Conservation (phyloP, 2,329 filamentous ascomycete genomes). For the Bimuria novae-zelandiae region DNA sequence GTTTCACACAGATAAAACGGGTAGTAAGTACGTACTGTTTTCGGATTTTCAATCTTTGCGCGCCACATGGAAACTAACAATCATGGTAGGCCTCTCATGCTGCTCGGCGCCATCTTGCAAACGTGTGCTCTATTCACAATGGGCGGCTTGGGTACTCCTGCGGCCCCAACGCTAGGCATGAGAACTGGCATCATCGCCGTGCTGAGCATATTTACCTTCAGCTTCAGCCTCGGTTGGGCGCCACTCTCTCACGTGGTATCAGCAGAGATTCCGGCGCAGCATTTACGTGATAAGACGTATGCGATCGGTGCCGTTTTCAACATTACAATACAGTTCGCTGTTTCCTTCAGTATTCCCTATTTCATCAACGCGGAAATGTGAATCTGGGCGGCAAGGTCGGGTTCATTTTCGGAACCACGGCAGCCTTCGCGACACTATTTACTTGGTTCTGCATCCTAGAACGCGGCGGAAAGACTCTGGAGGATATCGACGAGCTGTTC, state of each 20-base stretch:
- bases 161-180: background rate
- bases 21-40: conserved; percentile 11
- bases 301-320: conserved; percentile 11
- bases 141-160: conserved; percentile 5
- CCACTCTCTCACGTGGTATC: conserved; percentile 10
- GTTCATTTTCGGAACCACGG: conserved; percentile 46
- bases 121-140: conserved; percentile 9
- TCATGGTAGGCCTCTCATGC: conserved; percentile 5
- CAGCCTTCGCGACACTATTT: conserved; percentile 24
- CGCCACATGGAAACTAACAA: background rate
- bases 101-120: conserved; percentile 8
- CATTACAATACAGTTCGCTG: conserved; percentile 24
- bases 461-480: conserved; percentile 18
- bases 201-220: conserved; percentile 5
- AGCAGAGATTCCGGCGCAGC: conserved; percentile 10
- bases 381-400: conserved; percentile 44
- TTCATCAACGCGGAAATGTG: conserved; percentile 44
- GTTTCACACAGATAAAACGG: conserved; percentile 2
- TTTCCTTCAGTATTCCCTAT: conserved; percentile 46
- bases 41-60: too few species aligned
- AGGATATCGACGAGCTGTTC: conserved; percentile 26
- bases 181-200: conserved; percentile 10
- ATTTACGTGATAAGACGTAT: conserved; percentile 12
- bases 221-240: conserved; percentile 11
- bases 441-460: conserved; percentile 19